These are phyloP conservation scores for Theobroma grandiflorum DNA, from an alignment of 441 rosid species.

Conservation along the genomic window DNA sequence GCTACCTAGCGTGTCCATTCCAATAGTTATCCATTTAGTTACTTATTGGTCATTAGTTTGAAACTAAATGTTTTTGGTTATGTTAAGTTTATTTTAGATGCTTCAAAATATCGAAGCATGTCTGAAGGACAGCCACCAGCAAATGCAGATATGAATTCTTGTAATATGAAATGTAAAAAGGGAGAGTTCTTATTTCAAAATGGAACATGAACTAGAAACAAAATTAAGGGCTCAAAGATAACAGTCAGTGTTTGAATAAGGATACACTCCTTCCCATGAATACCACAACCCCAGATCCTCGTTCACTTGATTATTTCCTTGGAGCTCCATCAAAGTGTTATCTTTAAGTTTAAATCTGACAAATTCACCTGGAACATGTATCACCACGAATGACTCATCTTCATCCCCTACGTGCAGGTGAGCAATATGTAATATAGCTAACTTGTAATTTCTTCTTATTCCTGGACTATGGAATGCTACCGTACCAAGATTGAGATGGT, in stretches of 20 bases:
- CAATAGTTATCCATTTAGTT: no score
- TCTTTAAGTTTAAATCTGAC: conserved; percentile 13
- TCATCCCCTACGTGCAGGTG: not conserved
- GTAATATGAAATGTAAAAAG: no score
- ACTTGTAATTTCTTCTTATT: not conserved
- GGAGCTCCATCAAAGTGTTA: not conserved
- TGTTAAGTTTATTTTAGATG: no score
- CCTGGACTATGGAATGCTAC: not conserved
- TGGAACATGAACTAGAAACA: no score
- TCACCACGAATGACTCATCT: conserved; percentile 9
- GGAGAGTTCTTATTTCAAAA: no score
- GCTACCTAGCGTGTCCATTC: no score
- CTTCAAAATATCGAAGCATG: no score
- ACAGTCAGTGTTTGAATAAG: conserved; percentile 15
- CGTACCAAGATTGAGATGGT: conserved; percentile 30
- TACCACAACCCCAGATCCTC: conserved; percentile 3
- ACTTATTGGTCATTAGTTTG: no score
- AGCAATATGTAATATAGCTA: conserved; percentile 23
- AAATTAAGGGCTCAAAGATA: not conserved
- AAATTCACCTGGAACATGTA: conserved; percentile 28
- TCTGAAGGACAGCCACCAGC: no score
- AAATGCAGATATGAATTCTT: no score
- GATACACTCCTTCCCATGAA: conserved; percentile 30
- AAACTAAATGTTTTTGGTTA: no score
- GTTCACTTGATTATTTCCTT: not conserved